Base-by-base conservation (phyloP, 1,139 yeast species). In the Taphrina populina region DNA sequence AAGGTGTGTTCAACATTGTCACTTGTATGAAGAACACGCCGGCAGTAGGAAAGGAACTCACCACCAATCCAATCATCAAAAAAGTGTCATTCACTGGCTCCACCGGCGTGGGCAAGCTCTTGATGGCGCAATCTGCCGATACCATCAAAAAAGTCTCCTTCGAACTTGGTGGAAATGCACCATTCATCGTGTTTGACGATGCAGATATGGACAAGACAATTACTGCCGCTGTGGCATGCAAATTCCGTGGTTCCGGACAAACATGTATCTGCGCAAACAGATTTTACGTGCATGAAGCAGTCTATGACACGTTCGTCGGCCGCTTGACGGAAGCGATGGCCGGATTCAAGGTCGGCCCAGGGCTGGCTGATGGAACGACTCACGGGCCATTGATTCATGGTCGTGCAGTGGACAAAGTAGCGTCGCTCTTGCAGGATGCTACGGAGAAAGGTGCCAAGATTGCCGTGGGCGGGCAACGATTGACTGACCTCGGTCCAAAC, bases 151-250 rank as follows among this genome's bases (percentile, higher is more conserved):
- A 88, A 67, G 73, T 86, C 39, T 84, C 95, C 0, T 78, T 90
- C 67, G 96, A 90, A 71, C 75, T 88, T 53, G 97, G 97, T 44
- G 97, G 96, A 37, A 90, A 88, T 69, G 95, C 96, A 2, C 96
- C 96, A 13, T 83, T 88, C 63, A 83, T 90, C 61, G 88, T 88
- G 10, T 88, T 88, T 70, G 84, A 82, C 26, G 96, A 88, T 67
- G 92, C 88, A 4, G 83, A 86, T 64, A 62, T 88, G 32, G 90
- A 84, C 59, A 73, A 75, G 53, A 95, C 96, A 1, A 90, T 87
- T 19, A 78, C 78, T 3, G 76, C 78, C 62, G 75, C 78, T 4
- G 67, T 75, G 29, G 69, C 75, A 39, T 70, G 76, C 62, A 76
- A 76, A 63, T 61, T 61, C 78, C 79, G 20, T 76, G 75, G 65